Evolutionary conservation across 1,284 basidiomycete genomes (phyloP), one percentile per base, ranked within the genome.

Genomic region (Porodaedalea pini): DNA sequence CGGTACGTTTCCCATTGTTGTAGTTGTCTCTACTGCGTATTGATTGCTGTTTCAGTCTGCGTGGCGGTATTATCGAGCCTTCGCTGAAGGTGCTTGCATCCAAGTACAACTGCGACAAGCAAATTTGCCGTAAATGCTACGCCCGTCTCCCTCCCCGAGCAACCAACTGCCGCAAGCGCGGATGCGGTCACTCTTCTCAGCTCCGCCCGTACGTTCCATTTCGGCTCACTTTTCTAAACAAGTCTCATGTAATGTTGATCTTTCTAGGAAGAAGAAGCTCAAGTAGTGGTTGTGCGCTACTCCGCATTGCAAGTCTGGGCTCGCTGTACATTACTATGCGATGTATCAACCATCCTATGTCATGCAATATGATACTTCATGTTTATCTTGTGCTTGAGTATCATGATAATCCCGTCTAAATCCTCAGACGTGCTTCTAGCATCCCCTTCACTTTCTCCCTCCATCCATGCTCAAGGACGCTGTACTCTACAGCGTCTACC

Each of bases 81-180:
- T 98, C 96, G 67, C 80, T 99, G 71, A 98, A 98, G 79, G 93
- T 94, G 56, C 85, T 98, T 63, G 96, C 96, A 61, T 82, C 86
- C 72, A 97, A 96, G 77, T 95, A 95, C 84, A 98, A 98, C 78
- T 94, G 92, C 74, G 92, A 94, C 77, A 94, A 95, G 82, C 90
- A 94, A 73, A 97, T 98, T 71, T 99, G 96, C 86, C 94, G 96
- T 76, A 98, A 98, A 78, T 98, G 97, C 83, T 99, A 99, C 78
- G 96, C 96, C 56, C 96, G 97, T 71, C 94, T 98, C 67, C 95
- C 96, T 67, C 95, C 94, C 58, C 94, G 96, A 78, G 96, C 96
- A 47, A 98, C 94, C 80, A 98, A 98, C 86, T 99, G 96, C 87
- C 85, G 94, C 72, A 96, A 97, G 81, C 80, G 89, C 64, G 80